phyloP scores from a whole-genome alignment of 805 yeast species.

The Scheffersomyces coipomensis region DNA sequence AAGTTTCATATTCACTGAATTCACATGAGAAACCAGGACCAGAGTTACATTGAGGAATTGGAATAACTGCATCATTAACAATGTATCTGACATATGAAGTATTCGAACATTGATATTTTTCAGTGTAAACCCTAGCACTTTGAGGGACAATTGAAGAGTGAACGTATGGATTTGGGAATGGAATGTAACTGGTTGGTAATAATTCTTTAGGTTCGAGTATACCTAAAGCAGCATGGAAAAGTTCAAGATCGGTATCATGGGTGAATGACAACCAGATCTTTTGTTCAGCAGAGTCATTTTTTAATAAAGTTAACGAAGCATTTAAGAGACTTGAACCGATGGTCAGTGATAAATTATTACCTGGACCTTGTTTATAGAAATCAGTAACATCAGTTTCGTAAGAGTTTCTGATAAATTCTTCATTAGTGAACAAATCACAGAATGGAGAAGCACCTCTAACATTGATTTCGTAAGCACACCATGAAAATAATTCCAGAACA shows the following conservation, averaged over 20 bases:
- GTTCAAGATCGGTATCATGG: conserved; percentile 69
- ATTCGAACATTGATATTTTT: conserved; percentile 30
- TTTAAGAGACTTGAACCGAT: conserved; percentile 58
- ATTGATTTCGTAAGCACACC: conserved; percentile 77
- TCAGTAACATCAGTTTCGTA: conserved; percentile 58
- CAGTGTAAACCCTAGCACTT: conserved; percentile 39
- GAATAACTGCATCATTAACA: conserved; percentile 40
- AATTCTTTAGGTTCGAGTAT: conserved; percentile 42
- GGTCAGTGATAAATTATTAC: conserved; percentile 54
- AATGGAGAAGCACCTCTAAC: conserved; percentile 65
- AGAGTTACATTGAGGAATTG: conserved; percentile 28
- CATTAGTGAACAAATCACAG: conserved; percentile 65
- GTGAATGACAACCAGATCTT: conserved; percentile 69
- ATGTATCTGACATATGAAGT: conserved; percentile 35
- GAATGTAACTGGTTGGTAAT: conserved; percentile 46
- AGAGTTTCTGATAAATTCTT: conserved; percentile 62
- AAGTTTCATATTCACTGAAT: conserved; percentile 30
- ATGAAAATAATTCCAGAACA: conserved; percentile 49
- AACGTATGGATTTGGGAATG: conserved; percentile 47
- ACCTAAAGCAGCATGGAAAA: conserved; percentile 65
- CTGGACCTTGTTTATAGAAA: conserved; percentile 65
- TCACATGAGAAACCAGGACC: conserved; percentile 46
- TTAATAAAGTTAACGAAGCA: conserved; percentile 49
- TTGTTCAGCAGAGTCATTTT: conserved; percentile 39
- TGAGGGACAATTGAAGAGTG: conserved; percentile 38